Evolutionary conservation across 1,284 basidiomycete species (phyloP).

Genomic region (Cutaneotrichosporon sp.): DNA sequence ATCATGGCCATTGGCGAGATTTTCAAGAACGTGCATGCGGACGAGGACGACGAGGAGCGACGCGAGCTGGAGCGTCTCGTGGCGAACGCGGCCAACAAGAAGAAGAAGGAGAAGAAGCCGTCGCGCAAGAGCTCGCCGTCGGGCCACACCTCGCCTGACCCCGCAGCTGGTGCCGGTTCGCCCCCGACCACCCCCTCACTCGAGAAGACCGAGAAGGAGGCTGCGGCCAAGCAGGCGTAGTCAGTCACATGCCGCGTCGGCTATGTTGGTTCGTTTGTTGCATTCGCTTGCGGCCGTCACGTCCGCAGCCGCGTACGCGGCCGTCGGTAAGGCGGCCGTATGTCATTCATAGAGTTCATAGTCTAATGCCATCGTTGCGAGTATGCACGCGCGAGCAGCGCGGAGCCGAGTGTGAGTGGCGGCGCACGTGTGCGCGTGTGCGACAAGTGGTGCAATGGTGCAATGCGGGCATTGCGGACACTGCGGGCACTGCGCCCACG

Average conservation of each 20-base stretch:
- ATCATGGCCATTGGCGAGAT: conserved; percentile 75
- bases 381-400: too few relatives aligned
- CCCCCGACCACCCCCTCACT: background rate
- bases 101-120: conserved; percentile 43
- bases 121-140: background rate
- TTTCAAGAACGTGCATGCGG: conserved; percentile 74
- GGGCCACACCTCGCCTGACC: too few relatives aligned
- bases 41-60: conserved; percentile 84
- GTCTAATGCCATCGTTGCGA: too few relatives aligned
- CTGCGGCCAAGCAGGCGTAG: background rate
- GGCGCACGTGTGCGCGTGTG: too few relatives aligned
- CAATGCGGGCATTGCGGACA: too few relatives aligned
- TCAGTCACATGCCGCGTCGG: background rate
- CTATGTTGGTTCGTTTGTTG: background rate
- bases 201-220: background rate
- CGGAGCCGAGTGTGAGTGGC: too few relatives aligned
- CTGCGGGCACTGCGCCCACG: too few relatives aligned
- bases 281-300: background rate
- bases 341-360: too few relatives aligned
- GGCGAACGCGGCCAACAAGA: conserved; percentile 48
- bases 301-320: background rate
- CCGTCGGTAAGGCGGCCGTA: too few relatives aligned
- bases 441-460: too few relatives aligned
- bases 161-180: too few relatives aligned
- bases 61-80: conserved; percentile 73